These are phyloP conservation scores for Ceratocystis huliohia DNA, from an alignment of 2,329 filamentous ascomycete species.

Conservation along the genomic window DNA sequence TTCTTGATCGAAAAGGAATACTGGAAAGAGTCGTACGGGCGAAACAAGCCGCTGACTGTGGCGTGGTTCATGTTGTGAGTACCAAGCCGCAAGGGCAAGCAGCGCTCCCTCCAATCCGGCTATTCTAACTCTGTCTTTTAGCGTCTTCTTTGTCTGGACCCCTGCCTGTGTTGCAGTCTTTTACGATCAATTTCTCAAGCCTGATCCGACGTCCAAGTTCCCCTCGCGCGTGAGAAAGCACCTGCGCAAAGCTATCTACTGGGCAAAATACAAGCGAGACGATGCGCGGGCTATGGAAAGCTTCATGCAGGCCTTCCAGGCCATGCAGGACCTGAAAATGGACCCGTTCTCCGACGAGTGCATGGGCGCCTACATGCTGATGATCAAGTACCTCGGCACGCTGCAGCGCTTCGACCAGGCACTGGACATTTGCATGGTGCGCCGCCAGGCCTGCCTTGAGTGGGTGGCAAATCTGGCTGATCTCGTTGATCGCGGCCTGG, in stretches of 20 bases:
- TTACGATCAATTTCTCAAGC: slow-evolving; percentile 14
- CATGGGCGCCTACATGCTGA: slow-evolving; percentile 73
- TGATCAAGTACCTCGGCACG: slow-evolving; percentile 68
- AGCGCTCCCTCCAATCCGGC: neutral
- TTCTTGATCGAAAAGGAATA: slow-evolving; percentile 17
- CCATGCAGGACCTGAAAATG: slow-evolving; percentile 31
- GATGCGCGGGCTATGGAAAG: slow-evolving; percentile 19
- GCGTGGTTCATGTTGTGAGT: slow-evolving; percentile 18
- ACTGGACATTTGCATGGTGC: slow-evolving; percentile 64
- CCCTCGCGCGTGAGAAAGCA: slow-evolving; percentile 15
- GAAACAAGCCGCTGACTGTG: slow-evolving; percentile 12
- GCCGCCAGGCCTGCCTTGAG: slow-evolving; percentile 53
- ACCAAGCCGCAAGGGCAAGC: neutral
- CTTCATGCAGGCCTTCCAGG: slow-evolving; percentile 17
- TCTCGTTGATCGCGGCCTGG: slow-evolving; percentile 35
- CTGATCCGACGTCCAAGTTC: slow-evolving; percentile 17
- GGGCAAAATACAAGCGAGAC: slow-evolving; percentile 21
- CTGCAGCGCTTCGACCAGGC: slow-evolving; percentile 57
- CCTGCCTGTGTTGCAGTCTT: slow-evolving; percentile 6
- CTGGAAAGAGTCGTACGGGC: slow-evolving; percentile 15
- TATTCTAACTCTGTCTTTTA: neutral
- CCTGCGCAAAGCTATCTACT: slow-evolving; percentile 21
- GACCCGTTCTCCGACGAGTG: slow-evolving; percentile 88
- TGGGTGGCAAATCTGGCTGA: slow-evolving; percentile 47
- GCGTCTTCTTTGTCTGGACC: slow-evolving; percentile 13